Conservation (phyloP, 2,329 filamentous ascomycete genomes). For the Trichoderma gracile region DNA sequence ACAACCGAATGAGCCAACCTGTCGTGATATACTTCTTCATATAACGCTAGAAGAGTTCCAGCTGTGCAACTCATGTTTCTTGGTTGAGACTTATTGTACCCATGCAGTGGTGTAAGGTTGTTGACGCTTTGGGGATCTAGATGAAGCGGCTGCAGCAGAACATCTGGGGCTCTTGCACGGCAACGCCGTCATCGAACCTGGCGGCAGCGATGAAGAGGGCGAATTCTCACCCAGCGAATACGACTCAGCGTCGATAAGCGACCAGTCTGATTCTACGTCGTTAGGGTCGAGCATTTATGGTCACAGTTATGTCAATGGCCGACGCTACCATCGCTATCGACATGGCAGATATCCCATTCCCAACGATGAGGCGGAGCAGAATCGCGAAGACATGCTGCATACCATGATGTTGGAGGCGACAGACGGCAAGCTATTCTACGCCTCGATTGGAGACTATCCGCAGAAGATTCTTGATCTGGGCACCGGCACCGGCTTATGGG, state of each 20-base stretch:
- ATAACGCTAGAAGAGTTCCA: neutral
- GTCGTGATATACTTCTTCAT: neutral
- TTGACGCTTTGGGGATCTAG: neutral
- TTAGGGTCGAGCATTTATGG: conserved; percentile 21
- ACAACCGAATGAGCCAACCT: neutral
- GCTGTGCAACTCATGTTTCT: neutral
- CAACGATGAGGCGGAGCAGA: conserved; percentile 49
- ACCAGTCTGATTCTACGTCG: conserved; percentile 16
- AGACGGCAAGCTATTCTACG: conserved; percentile 43
- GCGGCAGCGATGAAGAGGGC: conserved; percentile 39
- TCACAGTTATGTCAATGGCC: conserved; percentile 30
- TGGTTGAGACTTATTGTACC: neutral
- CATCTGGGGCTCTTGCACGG: conserved; percentile 36
- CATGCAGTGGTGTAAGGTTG: neutral
- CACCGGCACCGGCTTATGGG: conserved; percentile 52
- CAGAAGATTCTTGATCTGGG: conserved; percentile 51
- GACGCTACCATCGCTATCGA: conserved; percentile 47
- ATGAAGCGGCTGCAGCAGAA: neutral
- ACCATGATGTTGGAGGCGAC: conserved; percentile 48
- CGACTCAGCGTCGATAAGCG: conserved; percentile 17
- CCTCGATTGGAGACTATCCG: conserved; percentile 44
- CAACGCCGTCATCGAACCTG: conserved; percentile 36
- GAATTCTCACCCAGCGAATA: conserved; percentile 38
- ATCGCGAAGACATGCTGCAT: conserved; percentile 50
- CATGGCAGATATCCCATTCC: conserved; percentile 48